Base-by-base conservation (phyloP, 306 rosid genomes). In the Inga laurina region DNA sequence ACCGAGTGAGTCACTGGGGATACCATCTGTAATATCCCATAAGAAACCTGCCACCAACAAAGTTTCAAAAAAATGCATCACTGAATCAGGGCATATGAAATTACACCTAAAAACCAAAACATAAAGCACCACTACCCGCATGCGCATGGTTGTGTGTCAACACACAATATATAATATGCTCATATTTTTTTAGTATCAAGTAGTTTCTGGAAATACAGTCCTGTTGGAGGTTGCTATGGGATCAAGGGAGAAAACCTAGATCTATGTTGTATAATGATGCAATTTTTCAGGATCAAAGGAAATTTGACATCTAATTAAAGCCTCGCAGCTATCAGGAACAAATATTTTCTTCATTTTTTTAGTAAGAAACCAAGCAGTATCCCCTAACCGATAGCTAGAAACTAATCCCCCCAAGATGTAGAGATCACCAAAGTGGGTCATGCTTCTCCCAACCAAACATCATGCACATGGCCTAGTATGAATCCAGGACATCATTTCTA, bases 1-100 rank as follows among this genome's bases (percentile, higher is more conserved):
- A 93, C 97, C 0, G 97, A 89, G 74, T 93, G 97, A 19, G 87
- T 89, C 69, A 93, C 91, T 1, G 97, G 92, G 35, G 97, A 92
- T 12, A 93, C 90, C 88, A 78, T 83, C 45, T 87, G 82, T 76
- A 93, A 83, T 87, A 92, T 92, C 69, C 87, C 90, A 82, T 83
- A 93, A 2, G 97, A 93, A 11, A 93, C 90, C 97, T 93, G 92
- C 65, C 72, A 39, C 76, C 83, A 51, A 48, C 45, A 34, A 37
- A 56, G 51, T 35, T 48, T 15, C 61, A 45, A 22, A 24, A 39
- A 24, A 0, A 45, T 13, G 35, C 37, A 8, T 71, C 18, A 72
- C 41, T 22, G 10, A 43, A n/a, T 35, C 11, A 68, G n/a, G 14
- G 66, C 66, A 21, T 22, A 59, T 22, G 24, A 21, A 21, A 56